Evolutionary conservation across 2,329 filamentous ascomycete genomes (phyloP).

Genomic region (Botrytis aclada): DNA sequence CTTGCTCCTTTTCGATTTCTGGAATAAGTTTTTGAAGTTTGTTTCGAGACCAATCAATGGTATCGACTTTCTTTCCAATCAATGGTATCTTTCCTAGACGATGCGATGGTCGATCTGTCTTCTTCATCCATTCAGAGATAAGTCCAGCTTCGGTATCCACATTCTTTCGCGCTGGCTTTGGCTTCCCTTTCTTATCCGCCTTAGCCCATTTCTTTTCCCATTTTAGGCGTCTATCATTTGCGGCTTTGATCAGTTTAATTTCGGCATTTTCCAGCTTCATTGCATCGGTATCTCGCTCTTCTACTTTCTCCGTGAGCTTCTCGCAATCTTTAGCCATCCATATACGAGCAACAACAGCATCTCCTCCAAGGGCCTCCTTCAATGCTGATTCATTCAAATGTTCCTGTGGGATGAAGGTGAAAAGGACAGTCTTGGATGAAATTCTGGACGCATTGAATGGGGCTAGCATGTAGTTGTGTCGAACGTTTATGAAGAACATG

Average conservation of each 20-base stretch:
- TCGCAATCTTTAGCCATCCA: slow-evolving; percentile 80
- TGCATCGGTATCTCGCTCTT: slow-evolving; percentile 75
- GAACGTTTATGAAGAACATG: slow-evolving; percentile 86
- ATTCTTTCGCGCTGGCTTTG: slow-evolving; percentile 41
- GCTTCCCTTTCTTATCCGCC: slow-evolving; percentile 26
- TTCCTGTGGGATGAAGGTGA: slow-evolving; percentile 77
- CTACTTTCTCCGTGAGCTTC: slow-evolving; percentile 73
- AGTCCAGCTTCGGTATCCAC: slow-evolving; percentile 64
- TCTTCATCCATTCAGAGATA: slow-evolving; percentile 67
- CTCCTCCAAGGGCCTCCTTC: slow-evolving; percentile 69
- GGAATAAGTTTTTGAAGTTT: slow-evolving; percentile 75
- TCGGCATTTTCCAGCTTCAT: slow-evolving; percentile 84
- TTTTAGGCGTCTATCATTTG: slow-evolving; percentile 63
- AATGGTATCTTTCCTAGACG: slow-evolving; percentile 64
- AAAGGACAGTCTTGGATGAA: slow-evolving; percentile 85
- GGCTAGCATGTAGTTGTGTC: slow-evolving; percentile 85
- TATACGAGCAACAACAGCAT: slow-evolving; percentile 67
- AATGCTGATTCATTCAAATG: slow-evolving; percentile 74
- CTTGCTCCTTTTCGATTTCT: slow-evolving; percentile 65
- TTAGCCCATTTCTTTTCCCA: slow-evolving; percentile 48
- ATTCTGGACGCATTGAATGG: slow-evolving; percentile 79
- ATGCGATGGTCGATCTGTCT: slow-evolving; percentile 73
- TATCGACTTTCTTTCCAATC: slow-evolving; percentile 87
- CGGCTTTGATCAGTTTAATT: slow-evolving; percentile 75
- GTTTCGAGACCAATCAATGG: slow-evolving; percentile 80